Conservation (phyloP, 441 rosid species). For the Francoa sonchifolia region DNA sequence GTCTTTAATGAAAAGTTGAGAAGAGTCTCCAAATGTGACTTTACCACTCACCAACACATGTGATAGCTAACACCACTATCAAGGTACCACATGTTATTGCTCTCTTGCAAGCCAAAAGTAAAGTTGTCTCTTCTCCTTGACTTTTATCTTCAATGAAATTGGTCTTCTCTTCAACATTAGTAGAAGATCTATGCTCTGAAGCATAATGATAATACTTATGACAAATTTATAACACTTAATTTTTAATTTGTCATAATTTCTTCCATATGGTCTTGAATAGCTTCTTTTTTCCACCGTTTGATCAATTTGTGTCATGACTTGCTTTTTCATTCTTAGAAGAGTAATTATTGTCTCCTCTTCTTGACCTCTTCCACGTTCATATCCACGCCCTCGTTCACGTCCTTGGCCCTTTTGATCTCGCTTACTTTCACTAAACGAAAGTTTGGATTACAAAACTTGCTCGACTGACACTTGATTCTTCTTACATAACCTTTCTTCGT, state of each 20-base stretch:
- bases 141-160: background rate
- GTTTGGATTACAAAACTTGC: background rate
- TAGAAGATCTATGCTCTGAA: background rate
- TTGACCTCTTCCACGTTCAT: background rate
- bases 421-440: background rate
- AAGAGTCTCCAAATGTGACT: background rate
- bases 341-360: background rate
- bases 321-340: background rate
- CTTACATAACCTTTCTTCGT: slow-evolving; percentile 1
- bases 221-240: too few species aligned
- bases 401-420: background rate
- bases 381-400: too few species aligned
- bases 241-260: too few species aligned
- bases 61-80: slow-evolving; percentile 8
- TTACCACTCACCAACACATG: background rate
- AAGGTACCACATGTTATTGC: background rate
- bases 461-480: background rate
- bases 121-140: background rate
- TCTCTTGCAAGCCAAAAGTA: background rate
- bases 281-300: slow-evolving; percentile 4
- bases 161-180: background rate
- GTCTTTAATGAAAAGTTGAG: background rate
- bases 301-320: background rate
- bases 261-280: background rate
- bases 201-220: slow-evolving; percentile 6